Base-by-base conservation (phyloP, 108 stramenopile species). In the Tribonema minus region DNA sequence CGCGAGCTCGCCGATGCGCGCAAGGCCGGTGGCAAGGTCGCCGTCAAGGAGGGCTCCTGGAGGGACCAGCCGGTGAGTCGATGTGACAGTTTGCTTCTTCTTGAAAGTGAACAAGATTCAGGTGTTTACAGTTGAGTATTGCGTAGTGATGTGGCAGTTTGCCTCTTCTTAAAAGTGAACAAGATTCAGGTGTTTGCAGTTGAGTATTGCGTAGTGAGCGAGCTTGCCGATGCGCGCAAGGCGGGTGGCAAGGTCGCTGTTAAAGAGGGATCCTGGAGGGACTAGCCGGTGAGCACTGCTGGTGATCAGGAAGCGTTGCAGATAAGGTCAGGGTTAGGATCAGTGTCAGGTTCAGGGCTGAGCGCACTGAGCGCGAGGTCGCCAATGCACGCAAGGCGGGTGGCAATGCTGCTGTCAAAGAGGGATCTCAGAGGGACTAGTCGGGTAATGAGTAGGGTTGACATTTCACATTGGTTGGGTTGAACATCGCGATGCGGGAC, bases 361-460 rank as follows among this genome's bases (percentile, higher is more conserved):
- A n/a, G n/a, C n/a, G n/a, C 58, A 82, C 96, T 7, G n/a, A n/a
- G n/a, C 85, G 87, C 36, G 98, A 99, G 86, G 91, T 87, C 60
- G 93, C 68, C 30, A 86, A 88, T n/a, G 85, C 84, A 1, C 33
- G 61, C 28, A 81, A 32, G 3, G 83, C 83, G 60, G 85, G 85
- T 76, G 84, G 81, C 23, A 34, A 46, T 25, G 82, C 66, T 58
- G 25, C 38, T 1, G 75, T 76, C 3, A 38, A 39, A 30, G 79
- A 71, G 82, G 40, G 84, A 40, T 9, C 46, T 54, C 20, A 20
- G 46, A 54, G 46, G 20, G 46, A 54, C 20, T 9, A 54, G 20
- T 20, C 46, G 9, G 46, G n/a, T n/a, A n/a, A n/a, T 54, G 46
- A 54, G 46, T 54, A n/a, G n/a, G n/a, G n/a, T n/a, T n/a, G n/a